Conservation (phyloP, 2,329 filamentous ascomycete species). For the Beauveria brongniartii region DNA sequence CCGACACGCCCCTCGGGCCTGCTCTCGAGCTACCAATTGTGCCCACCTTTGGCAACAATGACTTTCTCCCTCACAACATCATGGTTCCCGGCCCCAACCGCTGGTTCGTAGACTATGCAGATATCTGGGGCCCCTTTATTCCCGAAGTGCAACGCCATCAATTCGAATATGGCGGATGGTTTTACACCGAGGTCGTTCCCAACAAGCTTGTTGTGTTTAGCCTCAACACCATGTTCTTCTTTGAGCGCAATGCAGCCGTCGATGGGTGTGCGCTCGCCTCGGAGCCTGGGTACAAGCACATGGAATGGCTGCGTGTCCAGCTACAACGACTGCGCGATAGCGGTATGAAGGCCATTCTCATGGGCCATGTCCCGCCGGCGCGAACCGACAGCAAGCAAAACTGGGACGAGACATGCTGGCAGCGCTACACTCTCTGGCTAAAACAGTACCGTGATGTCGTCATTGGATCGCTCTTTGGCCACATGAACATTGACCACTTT, state of each 20-base stretch:
- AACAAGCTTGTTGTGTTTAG: slow-evolving; percentile 81
- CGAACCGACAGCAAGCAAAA: slow-evolving; percentile 74
- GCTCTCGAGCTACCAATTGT: slow-evolving; percentile 66
- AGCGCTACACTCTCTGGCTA: slow-evolving; percentile 90
- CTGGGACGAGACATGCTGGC: slow-evolving; percentile 98
- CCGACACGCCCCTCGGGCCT: slow-evolving; percentile 27
- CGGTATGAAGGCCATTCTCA: slow-evolving; percentile 89
- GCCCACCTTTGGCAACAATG: slow-evolving; percentile 92
- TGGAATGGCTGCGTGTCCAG: slow-evolving; percentile 92
- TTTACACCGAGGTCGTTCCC: slow-evolving; percentile 85
- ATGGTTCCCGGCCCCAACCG: slow-evolving; percentile 76
- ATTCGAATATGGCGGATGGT: slow-evolving; percentile 92
- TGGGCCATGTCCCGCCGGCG: slow-evolving; percentile 88
- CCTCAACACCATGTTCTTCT: slow-evolving; percentile 95
- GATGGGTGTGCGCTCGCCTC: slow-evolving; percentile 74
- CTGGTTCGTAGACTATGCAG: slow-evolving; percentile 69
- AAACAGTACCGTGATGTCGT: slow-evolving; percentile 87
- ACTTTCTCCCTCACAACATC: slow-evolving; percentile 95
- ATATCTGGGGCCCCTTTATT: slow-evolving; percentile 80
- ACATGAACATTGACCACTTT: slow-evolving; percentile 99
- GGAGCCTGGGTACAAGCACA: slow-evolving; percentile 86
- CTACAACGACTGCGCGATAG: slow-evolving; percentile 73
- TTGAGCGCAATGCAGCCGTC: slow-evolving; percentile 84
- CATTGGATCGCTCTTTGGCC: slow-evolving; percentile 70
- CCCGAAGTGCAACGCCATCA: slow-evolving; percentile 86